Evolutionary conservation across 73 alveolate genomes (phyloP).

Genomic region (Paramecium octaurelia): DNA sequence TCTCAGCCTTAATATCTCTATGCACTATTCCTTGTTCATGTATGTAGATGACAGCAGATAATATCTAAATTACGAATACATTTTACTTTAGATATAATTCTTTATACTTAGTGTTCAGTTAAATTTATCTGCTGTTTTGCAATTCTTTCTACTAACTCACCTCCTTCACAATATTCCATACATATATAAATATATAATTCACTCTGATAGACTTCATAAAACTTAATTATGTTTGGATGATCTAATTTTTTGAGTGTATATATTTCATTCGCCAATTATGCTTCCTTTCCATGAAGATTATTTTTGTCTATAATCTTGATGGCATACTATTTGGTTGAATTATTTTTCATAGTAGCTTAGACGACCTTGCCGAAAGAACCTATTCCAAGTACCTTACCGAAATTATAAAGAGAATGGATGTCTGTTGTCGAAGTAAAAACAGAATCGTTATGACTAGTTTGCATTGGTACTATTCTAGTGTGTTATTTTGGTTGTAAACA

Average conservation of each 20-base stretch:
- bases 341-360: conserved; percentile 20
- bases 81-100: background rate
- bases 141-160: conserved; percentile 70
- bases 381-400: conserved; percentile 28
- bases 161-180: conserved; percentile 73
- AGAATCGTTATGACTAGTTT: background rate
- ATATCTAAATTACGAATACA: background rate
- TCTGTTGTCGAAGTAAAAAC: conserved; percentile 32
- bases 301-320: conserved; percentile 54
- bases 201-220: conserved; percentile 64
- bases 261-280: conserved; percentile 57
- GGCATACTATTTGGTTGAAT: conserved; percentile 31
- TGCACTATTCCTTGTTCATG: conserved; percentile 92
- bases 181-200: conserved; percentile 62
- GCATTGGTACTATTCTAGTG: conserved; percentile 19
- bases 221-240: conserved; percentile 73
- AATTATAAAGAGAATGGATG: background rate
- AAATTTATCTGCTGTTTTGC: background rate
- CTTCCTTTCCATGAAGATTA: conserved; percentile 41
- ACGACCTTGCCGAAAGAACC: conserved; percentile 43
- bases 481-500: conserved; percentile 6
- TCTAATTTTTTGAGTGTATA: conserved; percentile 62
- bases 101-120: conserved; percentile 13
- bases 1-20: conserved; percentile 97
- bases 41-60: conserved; percentile 85